Evolutionary conservation across 352 stramenopile genomes (phyloP).

Genomic region (Phytophthora vignae): DNA sequence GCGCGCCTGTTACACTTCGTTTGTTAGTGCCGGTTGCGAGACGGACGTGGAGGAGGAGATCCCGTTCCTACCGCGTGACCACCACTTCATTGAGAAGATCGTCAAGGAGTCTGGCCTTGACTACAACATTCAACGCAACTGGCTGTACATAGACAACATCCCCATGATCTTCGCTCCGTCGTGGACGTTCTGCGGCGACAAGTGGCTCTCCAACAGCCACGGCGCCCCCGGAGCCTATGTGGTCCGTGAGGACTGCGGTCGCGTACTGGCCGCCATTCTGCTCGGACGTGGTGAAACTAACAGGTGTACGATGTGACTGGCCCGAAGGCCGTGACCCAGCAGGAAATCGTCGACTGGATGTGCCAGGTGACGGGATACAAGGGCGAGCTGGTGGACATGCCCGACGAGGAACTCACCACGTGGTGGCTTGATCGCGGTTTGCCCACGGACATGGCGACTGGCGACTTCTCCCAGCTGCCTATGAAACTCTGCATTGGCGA

Average conservation of each 20-base stretch:
- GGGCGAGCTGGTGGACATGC: constrained; percentile 38
- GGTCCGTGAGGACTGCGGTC: constrained; percentile 31
- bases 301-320: constrained; percentile 39
- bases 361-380: constrained; percentile 38
- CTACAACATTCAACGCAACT: constrained; percentile 47
- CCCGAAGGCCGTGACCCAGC: constrained; percentile 22
- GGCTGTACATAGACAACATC: constrained; percentile 46
- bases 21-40: constrained; percentile 8
- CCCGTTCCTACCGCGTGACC: constrained; percentile 24
- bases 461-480: constrained; percentile 34
- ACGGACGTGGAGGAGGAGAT: constrained; percentile 19
- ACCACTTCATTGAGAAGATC: constrained; percentile 24
- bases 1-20: constrained; percentile 25
- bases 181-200: constrained; percentile 43
- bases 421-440: constrained; percentile 37
- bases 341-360: constrained; percentile 41
- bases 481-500: constrained; percentile 45
- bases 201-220: constrained; percentile 45
- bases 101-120: constrained; percentile 15
- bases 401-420: constrained; percentile 37
- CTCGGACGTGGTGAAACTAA: constrained; percentile 37
- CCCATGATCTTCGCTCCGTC: constrained; percentile 34
- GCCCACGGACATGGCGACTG: constrained; percentile 32
- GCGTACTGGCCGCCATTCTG: constrained; percentile 30
- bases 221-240: constrained; percentile 36